Percentiles rank a stretch among this genome's conserved stretches.
These are phyloP conservation scores for Microbotryomycetes sp. DNA, from an alignment of 1,284 basidiomycete species.

Conservation along the genomic window DNA sequence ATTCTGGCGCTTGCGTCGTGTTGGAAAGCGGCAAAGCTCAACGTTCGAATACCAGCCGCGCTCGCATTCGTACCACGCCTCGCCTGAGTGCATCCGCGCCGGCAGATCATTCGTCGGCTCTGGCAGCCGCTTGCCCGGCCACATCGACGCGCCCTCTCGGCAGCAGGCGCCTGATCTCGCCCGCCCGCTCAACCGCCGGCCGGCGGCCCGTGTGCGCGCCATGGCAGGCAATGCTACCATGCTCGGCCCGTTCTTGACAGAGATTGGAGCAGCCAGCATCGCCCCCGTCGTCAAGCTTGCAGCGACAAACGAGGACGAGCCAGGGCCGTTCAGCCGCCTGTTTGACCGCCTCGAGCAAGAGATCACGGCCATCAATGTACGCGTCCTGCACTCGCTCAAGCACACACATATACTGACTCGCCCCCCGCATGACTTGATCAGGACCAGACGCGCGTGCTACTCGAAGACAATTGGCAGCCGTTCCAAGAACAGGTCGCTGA, in stretches of 20 bases:
- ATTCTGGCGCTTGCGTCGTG: too few species aligned
- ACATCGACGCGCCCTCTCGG: too few species aligned
- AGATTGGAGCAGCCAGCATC: constrained; percentile 10
- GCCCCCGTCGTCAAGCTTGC: constrained; percentile 3
- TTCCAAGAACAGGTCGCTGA: constrained; percentile 10
- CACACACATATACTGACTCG: not conserved
- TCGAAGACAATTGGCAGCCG: constrained; percentile 14
- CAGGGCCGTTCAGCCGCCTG: not conserved
- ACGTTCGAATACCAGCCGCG: too few species aligned
- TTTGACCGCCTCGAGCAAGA: constrained; percentile 12
- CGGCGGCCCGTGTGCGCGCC: constrained; percentile 40
- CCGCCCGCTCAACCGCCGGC: too few species aligned
- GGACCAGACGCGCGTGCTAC: constrained; percentile 18
- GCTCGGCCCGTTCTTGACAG: constrained; percentile 10
- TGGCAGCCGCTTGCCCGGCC: too few species aligned
- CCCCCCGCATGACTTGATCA: not conserved
- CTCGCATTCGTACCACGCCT: too few species aligned
- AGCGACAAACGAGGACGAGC: not conserved
- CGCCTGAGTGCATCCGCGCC: too few species aligned
- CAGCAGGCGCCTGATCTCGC: too few species aligned
- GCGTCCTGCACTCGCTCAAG: not conserved
- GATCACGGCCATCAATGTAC: constrained; percentile 12
- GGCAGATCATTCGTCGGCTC: too few species aligned
- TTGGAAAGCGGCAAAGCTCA: too few species aligned
- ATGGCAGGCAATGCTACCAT: constrained; percentile 23